Evolutionary conservation across 208 protist genomes (phyloP).

Genomic region (Strigomonas oncopelti): DNA sequence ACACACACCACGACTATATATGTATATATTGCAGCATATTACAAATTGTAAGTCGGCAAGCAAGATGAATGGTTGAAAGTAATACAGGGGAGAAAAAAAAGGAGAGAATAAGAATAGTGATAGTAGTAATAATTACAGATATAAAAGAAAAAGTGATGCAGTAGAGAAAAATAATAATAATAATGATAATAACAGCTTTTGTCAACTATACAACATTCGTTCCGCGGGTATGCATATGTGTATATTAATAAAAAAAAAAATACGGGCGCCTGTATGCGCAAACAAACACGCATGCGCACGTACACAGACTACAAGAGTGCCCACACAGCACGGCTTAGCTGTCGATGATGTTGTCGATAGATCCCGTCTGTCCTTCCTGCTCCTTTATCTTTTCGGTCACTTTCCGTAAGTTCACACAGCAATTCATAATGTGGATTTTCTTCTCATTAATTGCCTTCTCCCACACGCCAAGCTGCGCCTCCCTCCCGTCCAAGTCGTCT

Average conservation of each 20-base stretch:
- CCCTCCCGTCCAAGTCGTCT: conserved; percentile 13
- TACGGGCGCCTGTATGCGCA: not conserved
- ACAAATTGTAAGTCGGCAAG: not conserved
- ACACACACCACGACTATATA: not conserved
- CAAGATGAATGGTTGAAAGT: not conserved
- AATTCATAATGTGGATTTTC: conserved; percentile 13
- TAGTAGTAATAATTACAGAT: not conserved
- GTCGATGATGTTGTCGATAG: not conserved
- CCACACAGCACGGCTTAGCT: too few relatives aligned
- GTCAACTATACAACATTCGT: not conserved
- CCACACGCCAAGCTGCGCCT: conserved; percentile 14
- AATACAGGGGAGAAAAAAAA: not conserved
- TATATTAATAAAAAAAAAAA: conserved; percentile 1
- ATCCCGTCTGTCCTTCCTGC: conserved; percentile 7
- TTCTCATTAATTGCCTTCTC: conserved; percentile 15
- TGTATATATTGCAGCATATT: not conserved
- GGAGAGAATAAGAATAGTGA: conserved; percentile 4
- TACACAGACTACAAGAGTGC: not conserved
- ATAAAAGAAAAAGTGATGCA: not conserved
- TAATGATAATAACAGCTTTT: not conserved
- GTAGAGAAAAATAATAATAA: conserved; percentile 2
- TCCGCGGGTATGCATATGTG: too few relatives aligned
- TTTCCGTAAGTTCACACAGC: conserved; percentile 28
- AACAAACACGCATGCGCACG: not conserved
- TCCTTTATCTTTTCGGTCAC: conserved; percentile 34